Evolutionary conservation across 768 basidiomycete species (phyloP).

Genomic region (Tylopilus rubrobrunneus): DNA sequence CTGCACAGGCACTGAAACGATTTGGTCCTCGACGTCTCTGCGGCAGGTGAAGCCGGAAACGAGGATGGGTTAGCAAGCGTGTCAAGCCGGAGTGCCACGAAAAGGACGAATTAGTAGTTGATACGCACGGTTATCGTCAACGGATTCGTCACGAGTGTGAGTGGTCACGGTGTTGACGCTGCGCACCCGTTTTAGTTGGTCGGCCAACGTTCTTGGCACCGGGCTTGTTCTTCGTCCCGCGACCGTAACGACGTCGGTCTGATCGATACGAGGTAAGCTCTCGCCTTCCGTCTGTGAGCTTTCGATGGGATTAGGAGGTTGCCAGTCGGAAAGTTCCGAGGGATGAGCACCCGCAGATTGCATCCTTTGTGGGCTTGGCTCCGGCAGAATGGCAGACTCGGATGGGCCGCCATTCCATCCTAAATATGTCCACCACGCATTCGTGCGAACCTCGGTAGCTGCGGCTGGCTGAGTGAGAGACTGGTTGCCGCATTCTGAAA

Average conservation of each 20-base stretch:
- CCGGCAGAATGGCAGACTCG: conserved; percentile 4
- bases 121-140: too few relatives aligned
- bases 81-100: too few relatives aligned
- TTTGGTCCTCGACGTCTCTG: too few relatives aligned
- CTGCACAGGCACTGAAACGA: too few relatives aligned
- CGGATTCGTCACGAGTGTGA: too few relatives aligned
- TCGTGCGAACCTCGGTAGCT: conserved; percentile 8
- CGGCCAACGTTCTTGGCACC: too few relatives aligned
- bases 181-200: too few relatives aligned
- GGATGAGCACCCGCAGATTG: not conserved
- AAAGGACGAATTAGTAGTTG: too few relatives aligned
- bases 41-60: too few relatives aligned
- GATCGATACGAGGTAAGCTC: conserved; percentile 3
- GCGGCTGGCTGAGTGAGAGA: not conserved
- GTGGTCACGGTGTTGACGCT: too few relatives aligned
- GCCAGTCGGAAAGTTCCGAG: conserved; percentile 5
- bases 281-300: conserved; percentile 5
- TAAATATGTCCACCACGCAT: conserved; percentile 49
- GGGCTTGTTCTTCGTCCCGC: not conserved
- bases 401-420: conserved; percentile 33
- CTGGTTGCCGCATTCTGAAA: conserved; percentile 14
- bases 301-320: not conserved
- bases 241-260: not conserved
- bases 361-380: not conserved
- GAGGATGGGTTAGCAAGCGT: too few relatives aligned